A percentile compares a stretch with the other conserved stretches of the same genome.
These are phyloP conservation scores for Lojkania enalia DNA, from an alignment of 2,329 filamentous ascomycete genomes.

Conservation along the genomic window DNA sequence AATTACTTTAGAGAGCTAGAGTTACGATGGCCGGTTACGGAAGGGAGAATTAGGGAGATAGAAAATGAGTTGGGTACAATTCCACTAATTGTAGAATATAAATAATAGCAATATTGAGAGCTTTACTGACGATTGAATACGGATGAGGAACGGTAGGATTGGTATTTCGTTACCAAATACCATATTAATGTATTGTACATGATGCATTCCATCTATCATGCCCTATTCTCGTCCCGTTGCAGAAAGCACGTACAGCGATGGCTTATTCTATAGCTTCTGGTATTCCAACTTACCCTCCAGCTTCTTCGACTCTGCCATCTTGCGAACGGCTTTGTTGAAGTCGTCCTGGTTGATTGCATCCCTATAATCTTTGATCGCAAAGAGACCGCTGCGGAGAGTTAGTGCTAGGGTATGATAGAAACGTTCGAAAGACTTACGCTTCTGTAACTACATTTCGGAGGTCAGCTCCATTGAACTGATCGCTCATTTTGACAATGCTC, in stretches of 20 bases:
- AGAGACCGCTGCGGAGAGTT: slow-evolving; percentile 69
- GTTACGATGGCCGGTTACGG: slow-evolving; percentile 46
- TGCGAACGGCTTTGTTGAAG: slow-evolving; percentile 98
- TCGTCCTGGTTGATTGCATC: slow-evolving; percentile 97
- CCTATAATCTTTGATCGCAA: slow-evolving; percentile 97
- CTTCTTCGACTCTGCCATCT: slow-evolving; percentile 97
- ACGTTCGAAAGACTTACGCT: slow-evolving; percentile 66
- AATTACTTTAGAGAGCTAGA: slow-evolving; percentile 74
- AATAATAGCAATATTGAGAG: background rate
- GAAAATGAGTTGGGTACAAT: slow-evolving; percentile 9
- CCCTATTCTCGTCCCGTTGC: slow-evolving; percentile 20
- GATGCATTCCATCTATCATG: slow-evolving; percentile 24
- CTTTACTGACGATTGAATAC: background rate
- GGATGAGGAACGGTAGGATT: slow-evolving; percentile 4
- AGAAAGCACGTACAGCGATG: background rate
- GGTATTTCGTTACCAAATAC: slow-evolving; percentile 15
- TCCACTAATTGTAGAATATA: slow-evolving; percentile 10
- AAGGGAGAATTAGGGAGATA: slow-evolving; percentile 3
- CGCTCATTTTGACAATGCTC: slow-evolving; percentile 99
- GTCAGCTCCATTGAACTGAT: slow-evolving; percentile 96
- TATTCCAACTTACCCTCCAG: slow-evolving; percentile 97
- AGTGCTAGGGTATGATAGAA: slow-evolving; percentile 15
- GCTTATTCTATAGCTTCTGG: slow-evolving; percentile 73
- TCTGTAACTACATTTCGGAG: slow-evolving; percentile 97
- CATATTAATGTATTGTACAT: slow-evolving; percentile 35